phyloP scores from a whole-genome alignment of 1,284 basidiomycete genomes.

The Microbotryum scabiosae region DNA sequence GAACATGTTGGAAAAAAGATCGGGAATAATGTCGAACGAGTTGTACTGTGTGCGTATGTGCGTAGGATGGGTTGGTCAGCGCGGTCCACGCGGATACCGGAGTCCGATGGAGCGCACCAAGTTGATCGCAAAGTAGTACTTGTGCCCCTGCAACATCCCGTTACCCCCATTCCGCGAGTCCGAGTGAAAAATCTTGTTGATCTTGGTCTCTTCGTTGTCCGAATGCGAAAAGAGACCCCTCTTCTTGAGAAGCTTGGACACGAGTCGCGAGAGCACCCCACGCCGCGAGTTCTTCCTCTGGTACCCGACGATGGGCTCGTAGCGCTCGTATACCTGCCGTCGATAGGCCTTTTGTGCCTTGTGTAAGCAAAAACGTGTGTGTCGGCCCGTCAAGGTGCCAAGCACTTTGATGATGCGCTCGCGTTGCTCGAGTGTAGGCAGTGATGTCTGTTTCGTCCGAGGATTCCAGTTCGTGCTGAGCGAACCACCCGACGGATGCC shows the following conservation, averaged over 20 bases:
- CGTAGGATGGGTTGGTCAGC: background rate
- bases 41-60: conserved; percentile 29
- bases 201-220: conserved; percentile 36
- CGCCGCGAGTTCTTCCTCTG: conserved; percentile 40
- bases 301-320: conserved; percentile 70
- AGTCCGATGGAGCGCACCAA: conserved; percentile 67
- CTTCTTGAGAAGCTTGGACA: conserved; percentile 24
- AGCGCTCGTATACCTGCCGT: conserved; percentile 74
- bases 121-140: conserved; percentile 97
- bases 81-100: background rate
- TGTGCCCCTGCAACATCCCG: conserved; percentile 56
- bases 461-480: conserved; percentile 24
- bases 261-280: conserved; percentile 18
- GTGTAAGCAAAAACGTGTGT: conserved; percentile 82
- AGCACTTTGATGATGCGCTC: conserved; percentile 74
- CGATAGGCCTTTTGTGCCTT: conserved; percentile 70
- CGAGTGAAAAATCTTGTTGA: conserved; percentile 36
- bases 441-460: conserved; percentile 22
- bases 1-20: conserved; percentile 92
- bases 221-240: conserved; percentile 19
- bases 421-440: conserved; percentile 55
- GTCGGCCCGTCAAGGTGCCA: conserved; percentile 73
- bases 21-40: conserved; percentile 84
- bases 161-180: conserved; percentile 15
- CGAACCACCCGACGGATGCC: conserved; percentile 22